Base-by-base conservation (phyloP, 371 early-diverging fungal species). In the Apophysomyces ossiformis region DNA sequence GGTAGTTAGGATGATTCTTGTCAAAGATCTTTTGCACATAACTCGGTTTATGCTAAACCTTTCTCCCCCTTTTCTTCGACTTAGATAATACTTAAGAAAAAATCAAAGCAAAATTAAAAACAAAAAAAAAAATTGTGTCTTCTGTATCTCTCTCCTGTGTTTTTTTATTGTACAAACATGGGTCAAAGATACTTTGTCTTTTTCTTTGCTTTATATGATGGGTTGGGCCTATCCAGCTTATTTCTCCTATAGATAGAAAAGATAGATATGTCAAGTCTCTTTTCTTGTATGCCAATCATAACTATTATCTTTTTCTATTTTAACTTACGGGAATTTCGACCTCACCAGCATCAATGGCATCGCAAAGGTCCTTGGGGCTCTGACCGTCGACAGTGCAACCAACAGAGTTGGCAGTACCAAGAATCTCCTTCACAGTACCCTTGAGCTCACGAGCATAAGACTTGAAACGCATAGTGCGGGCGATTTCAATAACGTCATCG, bases 341-440 rank as follows among this genome's bases (percentile, higher is more conserved):
- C 78, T 90, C 92, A 61, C 95, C 95, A 61, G 75, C 78, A 68
- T 78, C 78, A 64, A 78, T 78, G 58, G 75, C 72, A 64, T 65
- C 73, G 37, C 69, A 65, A 61, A 78, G 58, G 39, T 78, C 78
- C 68, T 73, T 73, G 60, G 78, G 78, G 75, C 62, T 75, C 66
- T 75, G 71, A 60, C 78, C 78, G 60, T 78, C 78, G 37, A 78
- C 78, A 54, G 78, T 96, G 90, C 97, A 97, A 58, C 97, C 98
- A 75, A 98, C 93, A 37, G 97, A 92, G 89, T 91, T 89, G 74
- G 90, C 89, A 68, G 97, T 98, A 60, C 98, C 99, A 68, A 98
- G 92, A 67, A 99, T 95, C 87, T 99, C 96, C 86, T 94, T 93
- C 73, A 99, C 96, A 69, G 94, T 92, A 65, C 99, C 99, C 66